Percentiles rank a stretch among this genome's conserved stretches.
phyloP scores from a whole-genome alignment of 163 green algal genomes.

The Prototheca wickerhamii region DNA sequence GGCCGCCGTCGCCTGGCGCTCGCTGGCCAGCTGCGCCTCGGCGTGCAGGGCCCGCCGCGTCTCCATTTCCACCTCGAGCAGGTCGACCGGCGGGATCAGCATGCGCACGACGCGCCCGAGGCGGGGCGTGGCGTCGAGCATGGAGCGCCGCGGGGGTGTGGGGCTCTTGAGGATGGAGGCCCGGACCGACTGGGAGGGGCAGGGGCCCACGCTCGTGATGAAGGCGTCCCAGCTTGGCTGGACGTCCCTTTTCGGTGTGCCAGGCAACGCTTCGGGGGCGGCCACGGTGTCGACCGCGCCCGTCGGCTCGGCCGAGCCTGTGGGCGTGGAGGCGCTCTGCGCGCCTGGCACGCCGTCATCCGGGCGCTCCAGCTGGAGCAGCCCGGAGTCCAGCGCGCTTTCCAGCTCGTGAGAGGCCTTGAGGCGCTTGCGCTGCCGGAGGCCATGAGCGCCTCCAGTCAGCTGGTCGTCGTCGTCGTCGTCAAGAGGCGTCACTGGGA shows the following conservation, averaged over 20 bases:
- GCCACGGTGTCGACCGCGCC: background rate
- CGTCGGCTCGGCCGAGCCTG: background rate
- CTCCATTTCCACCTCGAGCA: background rate
- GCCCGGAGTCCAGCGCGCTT: too few species aligned
- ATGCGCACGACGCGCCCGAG: background rate
- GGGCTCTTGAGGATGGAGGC: constrained; percentile 3
- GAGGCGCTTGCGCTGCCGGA: too few species aligned
- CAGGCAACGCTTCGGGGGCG: background rate
- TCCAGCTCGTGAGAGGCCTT: too few species aligned
- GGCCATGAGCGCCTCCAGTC: too few species aligned
- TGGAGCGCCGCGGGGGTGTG: background rate
- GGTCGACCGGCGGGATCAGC: background rate
- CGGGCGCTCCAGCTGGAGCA: too few species aligned
- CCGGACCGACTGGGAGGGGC: background rate
- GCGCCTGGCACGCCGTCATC: too few species aligned
- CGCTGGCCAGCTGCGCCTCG: background rate
- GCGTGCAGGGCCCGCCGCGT: background rate
- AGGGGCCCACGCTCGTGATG: background rate
- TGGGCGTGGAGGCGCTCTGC: too few species aligned
- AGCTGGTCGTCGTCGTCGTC: too few species aligned
- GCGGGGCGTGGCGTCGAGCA: background rate
- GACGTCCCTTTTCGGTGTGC: background rate
- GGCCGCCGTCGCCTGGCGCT: background rate
- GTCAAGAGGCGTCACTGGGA: too few species aligned
- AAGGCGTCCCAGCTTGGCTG: background rate